Evolutionary conservation across 2,329 filamentous ascomycete genomes (phyloP).

Genomic region (Westerdykella sp.): DNA sequence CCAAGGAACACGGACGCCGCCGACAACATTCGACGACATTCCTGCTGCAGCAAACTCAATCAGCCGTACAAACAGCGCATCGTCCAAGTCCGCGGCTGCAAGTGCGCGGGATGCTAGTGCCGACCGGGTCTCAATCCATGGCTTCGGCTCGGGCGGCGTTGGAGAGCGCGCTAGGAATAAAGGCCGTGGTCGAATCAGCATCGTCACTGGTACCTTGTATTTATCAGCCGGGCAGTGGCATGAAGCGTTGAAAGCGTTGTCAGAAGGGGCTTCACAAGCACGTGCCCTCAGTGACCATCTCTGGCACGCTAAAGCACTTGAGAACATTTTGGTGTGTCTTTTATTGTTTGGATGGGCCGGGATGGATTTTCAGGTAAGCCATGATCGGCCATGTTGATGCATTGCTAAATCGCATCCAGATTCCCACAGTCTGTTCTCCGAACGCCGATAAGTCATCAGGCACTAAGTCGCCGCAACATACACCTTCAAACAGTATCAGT

Average conservation of each 20-base stretch:
- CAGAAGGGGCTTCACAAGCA: conserved; percentile 70
- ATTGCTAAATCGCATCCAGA: conserved; percentile 33
- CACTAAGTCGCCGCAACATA: conserved; percentile 40
- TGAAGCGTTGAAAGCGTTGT: conserved; percentile 77
- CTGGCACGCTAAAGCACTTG: conserved; percentile 96
- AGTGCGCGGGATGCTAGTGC: conserved; percentile 55
- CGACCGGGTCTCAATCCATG: conserved; percentile 57
- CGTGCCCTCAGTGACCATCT: conserved; percentile 80
- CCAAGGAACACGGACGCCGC: conserved; percentile 29
- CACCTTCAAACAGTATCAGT: conserved; percentile 34
- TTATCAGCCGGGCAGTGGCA: conserved; percentile 85
- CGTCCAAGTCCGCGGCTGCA: conserved; percentile 38
- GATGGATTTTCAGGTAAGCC: conserved; percentile 67
- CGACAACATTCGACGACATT: conserved; percentile 47
- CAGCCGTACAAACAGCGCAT: conserved; percentile 33
- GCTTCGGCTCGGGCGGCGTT: conserved; percentile 58
- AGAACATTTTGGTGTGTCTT: conserved; percentile 76
- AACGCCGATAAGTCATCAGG: conserved; percentile 43
- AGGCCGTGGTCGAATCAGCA: conserved; percentile 69
- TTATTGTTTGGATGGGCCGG: conserved; percentile 78
- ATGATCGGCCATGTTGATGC: conserved; percentile 4
- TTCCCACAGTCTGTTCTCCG: conserved; percentile 50
- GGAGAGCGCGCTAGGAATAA: conserved; percentile 74
- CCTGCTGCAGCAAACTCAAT: conserved; percentile 34
- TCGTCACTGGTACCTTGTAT: conserved; percentile 79